Conservation (phyloP, 192 early-diverging fungal genomes). For the Linnemannia exigua region DNA sequence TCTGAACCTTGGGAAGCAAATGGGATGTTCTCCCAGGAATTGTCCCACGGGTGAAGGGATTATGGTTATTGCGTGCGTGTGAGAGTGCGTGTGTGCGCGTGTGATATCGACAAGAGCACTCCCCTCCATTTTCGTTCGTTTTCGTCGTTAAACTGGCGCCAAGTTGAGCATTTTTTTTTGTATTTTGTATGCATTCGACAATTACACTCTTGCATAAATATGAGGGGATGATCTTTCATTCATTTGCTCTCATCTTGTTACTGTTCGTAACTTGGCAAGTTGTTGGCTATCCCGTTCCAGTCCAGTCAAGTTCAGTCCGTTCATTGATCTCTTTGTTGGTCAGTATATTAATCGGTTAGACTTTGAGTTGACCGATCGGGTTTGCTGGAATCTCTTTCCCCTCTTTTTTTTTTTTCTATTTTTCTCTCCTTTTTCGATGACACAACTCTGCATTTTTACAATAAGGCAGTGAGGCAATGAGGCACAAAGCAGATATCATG, state of each 20-base stretch:
- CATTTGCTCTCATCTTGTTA: background rate
- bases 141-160: background rate
- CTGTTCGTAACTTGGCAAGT: background rate
- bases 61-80: background rate
- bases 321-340: background rate
- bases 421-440: too few relatives aligned
- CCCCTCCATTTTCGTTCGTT: too few relatives aligned
- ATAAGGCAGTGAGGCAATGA: too few relatives aligned
- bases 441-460: too few relatives aligned
- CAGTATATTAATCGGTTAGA: background rate
- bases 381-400: background rate
- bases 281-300: background rate
- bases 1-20: background rate
- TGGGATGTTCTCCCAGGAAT: slow-evolving; percentile 1
- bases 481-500: too few relatives aligned
- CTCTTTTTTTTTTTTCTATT: background rate
- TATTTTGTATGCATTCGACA: background rate
- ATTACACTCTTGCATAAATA: background rate
- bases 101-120: background rate
- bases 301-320: background rate
- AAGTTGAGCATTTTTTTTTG: background rate
- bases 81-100: background rate
- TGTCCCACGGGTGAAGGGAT: slow-evolving; percentile 9
- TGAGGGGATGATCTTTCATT: background rate
- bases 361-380: background rate